Evolutionary conservation across 2,329 filamentous ascomycete genomes (phyloP).

Genomic region (Thelonectria blattea): DNA sequence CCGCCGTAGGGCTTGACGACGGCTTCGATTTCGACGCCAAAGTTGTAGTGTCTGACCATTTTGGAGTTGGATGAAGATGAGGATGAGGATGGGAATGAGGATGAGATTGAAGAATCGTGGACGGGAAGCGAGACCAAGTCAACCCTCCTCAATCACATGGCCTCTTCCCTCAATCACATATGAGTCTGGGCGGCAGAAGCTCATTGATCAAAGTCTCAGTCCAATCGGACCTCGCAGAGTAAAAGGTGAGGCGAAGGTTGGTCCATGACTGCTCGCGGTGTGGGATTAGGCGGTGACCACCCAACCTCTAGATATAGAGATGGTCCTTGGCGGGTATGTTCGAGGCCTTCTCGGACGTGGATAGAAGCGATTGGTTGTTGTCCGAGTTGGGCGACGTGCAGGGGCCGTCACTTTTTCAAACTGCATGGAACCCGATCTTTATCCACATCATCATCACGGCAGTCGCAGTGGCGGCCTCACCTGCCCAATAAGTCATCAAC

Average conservation of each 20-base stretch:
- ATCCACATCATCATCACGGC: neutral
- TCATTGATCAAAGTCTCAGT: constrained; percentile 1
- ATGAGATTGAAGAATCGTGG: neutral
- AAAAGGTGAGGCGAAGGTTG: constrained; percentile 8
- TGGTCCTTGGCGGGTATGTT: constrained; percentile 8
- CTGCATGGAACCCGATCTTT: neutral
- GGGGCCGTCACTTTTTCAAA: constrained; percentile 1
- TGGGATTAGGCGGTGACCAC: constrained; percentile 6
- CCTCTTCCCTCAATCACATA: too few relatives aligned
- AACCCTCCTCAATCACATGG: too few relatives aligned
- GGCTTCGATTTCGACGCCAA: constrained; percentile 49
- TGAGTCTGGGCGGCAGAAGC: neutral
- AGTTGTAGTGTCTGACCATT: constrained; percentile 47
- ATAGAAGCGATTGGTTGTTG: constrained; percentile 23
- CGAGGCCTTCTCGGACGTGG: constrained; percentile 20
- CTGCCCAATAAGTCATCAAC: constrained; percentile 1
- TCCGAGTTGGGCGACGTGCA: constrained; percentile 18
- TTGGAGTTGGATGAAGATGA: neutral
- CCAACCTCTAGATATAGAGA: neutral
- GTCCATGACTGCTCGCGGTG: neutral
- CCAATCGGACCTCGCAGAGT: neutral
- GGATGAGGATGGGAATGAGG: neutral
- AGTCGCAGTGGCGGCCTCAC: constrained; percentile 6
- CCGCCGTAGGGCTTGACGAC: constrained; percentile 47
- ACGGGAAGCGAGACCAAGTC: neutral